Percentiles rank a stretch among this genome's conserved stretches.
Conservation (phyloP, 208 protist species). For the Leishmania arabica region DNA sequence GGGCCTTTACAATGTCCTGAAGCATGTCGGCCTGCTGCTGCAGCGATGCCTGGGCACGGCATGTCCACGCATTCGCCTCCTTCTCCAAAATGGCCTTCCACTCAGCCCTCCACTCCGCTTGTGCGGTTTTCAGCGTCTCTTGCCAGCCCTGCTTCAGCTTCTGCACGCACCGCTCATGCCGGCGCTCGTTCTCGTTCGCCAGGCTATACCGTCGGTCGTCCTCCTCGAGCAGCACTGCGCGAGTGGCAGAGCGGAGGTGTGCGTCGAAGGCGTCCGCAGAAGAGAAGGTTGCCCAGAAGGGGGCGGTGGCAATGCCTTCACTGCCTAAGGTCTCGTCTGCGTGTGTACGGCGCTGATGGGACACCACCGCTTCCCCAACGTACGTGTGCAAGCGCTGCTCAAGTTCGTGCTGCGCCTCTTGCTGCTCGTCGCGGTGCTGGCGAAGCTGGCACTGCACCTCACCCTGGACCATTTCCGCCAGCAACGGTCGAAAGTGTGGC, state of each 20-base stretch:
- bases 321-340: not conserved
- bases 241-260: constrained; percentile 51
- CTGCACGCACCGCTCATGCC: constrained; percentile 25
- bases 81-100: constrained; percentile 15
- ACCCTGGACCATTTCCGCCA: constrained; percentile 14
- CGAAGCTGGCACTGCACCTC: constrained; percentile 16
- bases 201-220: constrained; percentile 37
- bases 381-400: constrained; percentile 23
- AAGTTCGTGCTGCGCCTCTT: constrained; percentile 10
- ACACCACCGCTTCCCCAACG: constrained; percentile 3
- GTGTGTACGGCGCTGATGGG: not conserved
- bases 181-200: constrained; percentile 29
- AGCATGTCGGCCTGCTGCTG: constrained; percentile 30
- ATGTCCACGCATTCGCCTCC: constrained; percentile 15
- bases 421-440: not conserved
- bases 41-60: constrained; percentile 14
- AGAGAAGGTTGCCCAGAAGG: constrained; percentile 10
- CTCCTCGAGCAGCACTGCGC: constrained; percentile 47
- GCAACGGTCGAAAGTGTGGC: constrained; percentile 23
- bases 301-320: not conserved
- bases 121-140: constrained; percentile 23
- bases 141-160: constrained; percentile 28
- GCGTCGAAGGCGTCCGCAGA: constrained; percentile 55
- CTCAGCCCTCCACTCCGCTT: constrained; percentile 24
- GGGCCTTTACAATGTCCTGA: constrained; percentile 34